Conservation (phyloP, 805 yeast species). For the Pichia paraexigua region DNA sequence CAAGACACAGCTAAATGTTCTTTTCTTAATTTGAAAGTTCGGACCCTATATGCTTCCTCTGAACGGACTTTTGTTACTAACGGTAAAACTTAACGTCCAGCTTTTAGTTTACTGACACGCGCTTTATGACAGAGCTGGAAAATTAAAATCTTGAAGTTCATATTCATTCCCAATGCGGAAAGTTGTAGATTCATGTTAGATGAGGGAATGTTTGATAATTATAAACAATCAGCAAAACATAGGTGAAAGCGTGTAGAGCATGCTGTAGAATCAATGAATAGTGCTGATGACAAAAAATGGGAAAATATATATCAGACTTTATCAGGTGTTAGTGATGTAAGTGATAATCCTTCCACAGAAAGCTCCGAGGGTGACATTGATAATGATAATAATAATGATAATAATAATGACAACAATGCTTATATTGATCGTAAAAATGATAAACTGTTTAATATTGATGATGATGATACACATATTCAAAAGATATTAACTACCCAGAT, state of each 20-base stretch:
- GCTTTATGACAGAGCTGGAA: slow-evolving; percentile 1
- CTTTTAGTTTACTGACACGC: background rate
- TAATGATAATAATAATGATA: background rate
- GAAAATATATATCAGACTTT: background rate
- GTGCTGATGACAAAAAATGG: background rate
- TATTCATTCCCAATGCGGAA: background rate
- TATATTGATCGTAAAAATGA: no score
- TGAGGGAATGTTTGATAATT: background rate
- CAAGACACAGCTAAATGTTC: background rate
- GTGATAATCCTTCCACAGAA: background rate
- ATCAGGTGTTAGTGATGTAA: background rate
- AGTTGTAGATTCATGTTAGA: background rate
- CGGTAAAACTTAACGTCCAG: background rate
- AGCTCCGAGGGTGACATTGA: background rate
- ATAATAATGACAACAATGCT: background rate
- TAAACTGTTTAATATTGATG: background rate
- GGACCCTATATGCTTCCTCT: background rate
- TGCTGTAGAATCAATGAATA: background rate
- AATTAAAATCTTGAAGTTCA: background rate
- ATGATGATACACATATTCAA: slow-evolving; percentile 1
- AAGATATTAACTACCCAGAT: slow-evolving; percentile 2
- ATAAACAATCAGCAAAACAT: no score
- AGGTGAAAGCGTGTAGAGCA: no score
- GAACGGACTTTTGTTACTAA: background rate
- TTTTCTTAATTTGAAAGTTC: background rate